Evolutionary conservation across 2,329 filamentous ascomycete genomes (phyloP), one percentile per base, ranked within the genome.

Genomic region (Paraphaeosphaeria sporulosa): DNA sequence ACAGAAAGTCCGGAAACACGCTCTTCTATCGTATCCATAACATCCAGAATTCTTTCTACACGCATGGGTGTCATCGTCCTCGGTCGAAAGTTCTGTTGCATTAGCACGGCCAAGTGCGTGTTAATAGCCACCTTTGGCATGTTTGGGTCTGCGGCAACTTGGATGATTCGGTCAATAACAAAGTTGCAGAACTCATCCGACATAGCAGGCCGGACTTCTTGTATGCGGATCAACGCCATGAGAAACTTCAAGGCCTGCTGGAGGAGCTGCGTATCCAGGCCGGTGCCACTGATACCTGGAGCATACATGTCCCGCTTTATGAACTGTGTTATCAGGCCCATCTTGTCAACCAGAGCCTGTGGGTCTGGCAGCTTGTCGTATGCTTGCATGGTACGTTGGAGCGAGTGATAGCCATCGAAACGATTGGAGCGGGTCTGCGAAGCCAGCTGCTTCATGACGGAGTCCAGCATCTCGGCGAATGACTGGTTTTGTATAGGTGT

Each of bases 321-420:
- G 73, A 93, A 97, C 61, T 93, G 90, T 66, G 88, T 87, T 60
- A 98, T 85, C 2, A 92, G 79, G 12, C 85, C 84, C 83, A 97
- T 90, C 76, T 95, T 96, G 66, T 95, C 90, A 47, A 68, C 67
- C 25, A 79, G 64, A 3, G 74, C 67, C 46, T 75, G 67, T 10
- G 69, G 64, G 49, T 77, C 75, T 0, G 93, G 93, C 15, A 96
- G 80, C 66, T 92, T 91, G 63, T 94, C 92, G 59, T 94, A 97
- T 6, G 90, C 86, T 74, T 92, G 91, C 68, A 97, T 82, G 4
- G 90, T 89, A 36, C 88, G 86, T 34, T 90, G 87, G 47, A 99
- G 82, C 70, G 90, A 90, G 74, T 89, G 88, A 72, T 99, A 98
- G 51, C 94, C 92, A 79, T 99, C 95, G 34, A 95, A 79, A 66